These are phyloP conservation scores for Wickerhamiella dianesei DNA, from an alignment of 805 yeast genomes.

Conservation along the genomic window DNA sequence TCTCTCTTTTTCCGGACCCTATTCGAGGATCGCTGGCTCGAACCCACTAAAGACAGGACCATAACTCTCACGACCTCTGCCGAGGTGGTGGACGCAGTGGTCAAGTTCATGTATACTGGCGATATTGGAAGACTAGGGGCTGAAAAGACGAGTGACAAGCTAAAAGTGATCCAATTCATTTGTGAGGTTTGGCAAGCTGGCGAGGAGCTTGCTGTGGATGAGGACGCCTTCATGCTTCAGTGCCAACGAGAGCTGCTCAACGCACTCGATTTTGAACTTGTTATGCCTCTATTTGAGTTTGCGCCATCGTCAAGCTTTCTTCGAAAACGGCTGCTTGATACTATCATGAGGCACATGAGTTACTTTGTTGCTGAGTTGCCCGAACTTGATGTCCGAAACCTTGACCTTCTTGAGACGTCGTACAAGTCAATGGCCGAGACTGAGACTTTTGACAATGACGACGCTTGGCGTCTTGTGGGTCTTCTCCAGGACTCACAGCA, in stretches of 20 bases:
- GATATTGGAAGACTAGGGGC: neutral
- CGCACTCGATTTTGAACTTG: slow-evolving; percentile 10
- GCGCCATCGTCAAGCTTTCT: slow-evolving; percentile 4
- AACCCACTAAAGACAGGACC: neutral
- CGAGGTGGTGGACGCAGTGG: slow-evolving; percentile 4
- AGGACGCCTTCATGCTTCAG: slow-evolving; percentile 3
- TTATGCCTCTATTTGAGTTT: slow-evolving; percentile 6
- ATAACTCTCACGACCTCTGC: neutral
- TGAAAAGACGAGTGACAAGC: neutral
- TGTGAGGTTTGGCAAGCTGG: slow-evolving; percentile 15
- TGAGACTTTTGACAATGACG: neutral
- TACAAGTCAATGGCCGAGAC: neutral
- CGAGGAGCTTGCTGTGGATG: slow-evolving; percentile 14
- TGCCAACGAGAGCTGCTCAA: slow-evolving; percentile 15
- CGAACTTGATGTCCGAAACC: neutral
- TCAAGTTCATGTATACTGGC: slow-evolving; percentile 11
- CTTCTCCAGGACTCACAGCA: neutral
- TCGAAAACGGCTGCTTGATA: slow-evolving; percentile 1
- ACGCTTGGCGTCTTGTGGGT: neutral
- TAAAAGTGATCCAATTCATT: slow-evolving; percentile 3
- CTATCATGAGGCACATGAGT: slow-evolving; percentile 8
- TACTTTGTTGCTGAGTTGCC: slow-evolving; percentile 3
- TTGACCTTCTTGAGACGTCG: slow-evolving; percentile 1
- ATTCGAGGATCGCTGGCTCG: slow-evolving; percentile 9
- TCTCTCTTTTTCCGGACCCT: slow-evolving; percentile 14